These are phyloP conservation scores for Curvularia hawaiiensis DNA, from an alignment of 2,329 filamentous ascomycete species.

Conservation along the genomic window DNA sequence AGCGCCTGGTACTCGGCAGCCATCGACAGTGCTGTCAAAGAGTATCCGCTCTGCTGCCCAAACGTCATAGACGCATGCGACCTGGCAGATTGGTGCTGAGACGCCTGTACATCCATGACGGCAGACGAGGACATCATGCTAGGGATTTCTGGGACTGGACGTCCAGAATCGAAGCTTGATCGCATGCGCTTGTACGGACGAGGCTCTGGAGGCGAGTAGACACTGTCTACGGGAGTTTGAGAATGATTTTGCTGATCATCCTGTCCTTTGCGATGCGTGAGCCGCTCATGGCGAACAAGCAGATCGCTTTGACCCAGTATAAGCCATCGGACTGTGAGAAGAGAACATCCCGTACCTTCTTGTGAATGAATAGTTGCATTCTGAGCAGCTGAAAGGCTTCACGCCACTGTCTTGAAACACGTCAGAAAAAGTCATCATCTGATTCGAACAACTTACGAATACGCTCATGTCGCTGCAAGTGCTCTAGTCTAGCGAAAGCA, in stretches of 20 bases:
- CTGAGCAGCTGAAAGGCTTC: constrained; percentile 48
- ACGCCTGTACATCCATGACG: constrained; percentile 26
- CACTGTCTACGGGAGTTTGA: constrained; percentile 12
- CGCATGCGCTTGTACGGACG: constrained; percentile 35
- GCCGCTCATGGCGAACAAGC: constrained; percentile 48
- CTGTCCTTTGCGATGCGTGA: constrained; percentile 44
- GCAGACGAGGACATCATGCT: constrained; percentile 34
- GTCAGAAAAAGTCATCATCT: constrained; percentile 15
- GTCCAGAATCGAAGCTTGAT: constrained; percentile 31
- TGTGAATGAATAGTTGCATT: constrained; percentile 51
- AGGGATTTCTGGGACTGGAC: constrained; percentile 35
- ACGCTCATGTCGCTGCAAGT: constrained; percentile 50
- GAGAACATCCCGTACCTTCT: constrained; percentile 41
- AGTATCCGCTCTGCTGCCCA: constrained; percentile 37
- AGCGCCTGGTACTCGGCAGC: constrained; percentile 50
- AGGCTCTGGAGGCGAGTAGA: constrained; percentile 21
- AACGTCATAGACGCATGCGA: constrained; percentile 22
- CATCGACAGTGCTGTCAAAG: constrained; percentile 49
- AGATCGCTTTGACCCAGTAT: constrained; percentile 39
- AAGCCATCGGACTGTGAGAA: background rate
- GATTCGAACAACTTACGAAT: constrained; percentile 38
- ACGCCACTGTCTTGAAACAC: constrained; percentile 44
- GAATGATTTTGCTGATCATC: constrained; percentile 18
- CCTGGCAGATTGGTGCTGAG: constrained; percentile 21
- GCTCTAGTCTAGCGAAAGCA: constrained; percentile 47